These are phyloP conservation scores for Exophiala xenobiotica DNA, from an alignment of 2,329 filamentous ascomycete genomes.

Conservation along the genomic window DNA sequence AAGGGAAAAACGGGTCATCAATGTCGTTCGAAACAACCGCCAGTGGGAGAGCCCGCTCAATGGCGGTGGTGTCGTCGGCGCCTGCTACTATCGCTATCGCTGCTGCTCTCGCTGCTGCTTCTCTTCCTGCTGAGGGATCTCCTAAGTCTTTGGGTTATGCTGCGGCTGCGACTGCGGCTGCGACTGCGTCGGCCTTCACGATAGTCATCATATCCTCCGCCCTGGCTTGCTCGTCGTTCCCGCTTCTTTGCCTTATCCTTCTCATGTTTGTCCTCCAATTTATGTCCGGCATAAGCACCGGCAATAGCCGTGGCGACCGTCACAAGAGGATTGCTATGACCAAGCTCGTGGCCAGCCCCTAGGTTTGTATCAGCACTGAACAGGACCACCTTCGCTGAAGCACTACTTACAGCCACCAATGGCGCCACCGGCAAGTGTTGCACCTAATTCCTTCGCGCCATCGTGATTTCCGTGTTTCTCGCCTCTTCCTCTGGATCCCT, in stretches of 20 bases:
- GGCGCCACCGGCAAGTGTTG: conserved; percentile 39
- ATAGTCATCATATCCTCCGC: conserved; percentile 10
- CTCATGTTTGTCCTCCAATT: conserved; percentile 28
- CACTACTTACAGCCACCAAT: conserved; percentile 35
- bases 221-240: conserved; percentile 13
- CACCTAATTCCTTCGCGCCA: conserved; percentile 39
- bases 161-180: conserved; percentile 12
- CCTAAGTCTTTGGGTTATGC: conserved; percentile 9
- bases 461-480: conserved; percentile 29
- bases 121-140: conserved; percentile 17
- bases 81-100: conserved; percentile 23
- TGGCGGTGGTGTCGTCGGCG: conserved; percentile 21
- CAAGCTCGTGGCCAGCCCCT: conserved; percentile 29
- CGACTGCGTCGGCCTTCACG: conserved; percentile 15
- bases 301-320: conserved; percentile 22
- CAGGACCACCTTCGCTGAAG: neutral
- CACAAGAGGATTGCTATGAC: conserved; percentile 21
- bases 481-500: conserved; percentile 13
- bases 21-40: too few species aligned
- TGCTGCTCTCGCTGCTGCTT: conserved; percentile 17
- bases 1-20: neutral
- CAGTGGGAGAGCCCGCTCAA: too few species aligned
- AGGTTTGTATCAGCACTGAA: neutral
- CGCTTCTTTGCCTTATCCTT: conserved; percentile 23
- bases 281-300: conserved; percentile 28